Conservation (phyloP, 2,329 filamentous ascomycete species). For the Aspergillus aculeatus region DNA sequence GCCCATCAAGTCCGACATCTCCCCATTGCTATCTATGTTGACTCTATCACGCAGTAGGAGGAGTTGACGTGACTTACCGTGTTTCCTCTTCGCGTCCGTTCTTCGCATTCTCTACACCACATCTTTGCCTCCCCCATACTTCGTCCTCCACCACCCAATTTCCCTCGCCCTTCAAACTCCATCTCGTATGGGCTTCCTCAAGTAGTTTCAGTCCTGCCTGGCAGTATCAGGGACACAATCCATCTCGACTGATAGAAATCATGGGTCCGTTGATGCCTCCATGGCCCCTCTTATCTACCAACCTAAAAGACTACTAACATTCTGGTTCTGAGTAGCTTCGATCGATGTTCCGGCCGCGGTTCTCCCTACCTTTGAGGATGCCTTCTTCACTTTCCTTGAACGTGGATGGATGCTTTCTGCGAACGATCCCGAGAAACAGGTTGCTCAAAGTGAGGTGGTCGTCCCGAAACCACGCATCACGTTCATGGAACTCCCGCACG, state of each 20-base stretch:
- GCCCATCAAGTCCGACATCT: neutral
- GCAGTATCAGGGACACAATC: neutral
- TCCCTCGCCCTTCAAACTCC: neutral
- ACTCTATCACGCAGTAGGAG: neutral
- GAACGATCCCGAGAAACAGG: neutral
- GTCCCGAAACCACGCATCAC: conserved; percentile 1
- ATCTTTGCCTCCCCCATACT: neutral
- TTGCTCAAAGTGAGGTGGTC: neutral
- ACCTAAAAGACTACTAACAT: neutral
- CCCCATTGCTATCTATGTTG: neutral
- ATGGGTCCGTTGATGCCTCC: neutral
- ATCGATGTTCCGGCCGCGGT: neutral
- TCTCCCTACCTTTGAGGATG: neutral
- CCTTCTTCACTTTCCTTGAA: neutral
- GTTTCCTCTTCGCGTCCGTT: neutral
- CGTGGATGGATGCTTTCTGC: neutral
- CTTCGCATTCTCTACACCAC: neutral
- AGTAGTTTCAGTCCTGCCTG: neutral
- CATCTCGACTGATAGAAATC: neutral
- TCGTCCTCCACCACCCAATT: neutral
- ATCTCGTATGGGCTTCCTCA: neutral
- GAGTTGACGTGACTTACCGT: neutral
- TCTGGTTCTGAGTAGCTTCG: neutral
- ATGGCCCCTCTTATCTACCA: neutral
- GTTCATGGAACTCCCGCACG: conserved; percentile 22